Conservation (phyloP, 78 protist species). For the Chrysochromulina parva region DNA sequence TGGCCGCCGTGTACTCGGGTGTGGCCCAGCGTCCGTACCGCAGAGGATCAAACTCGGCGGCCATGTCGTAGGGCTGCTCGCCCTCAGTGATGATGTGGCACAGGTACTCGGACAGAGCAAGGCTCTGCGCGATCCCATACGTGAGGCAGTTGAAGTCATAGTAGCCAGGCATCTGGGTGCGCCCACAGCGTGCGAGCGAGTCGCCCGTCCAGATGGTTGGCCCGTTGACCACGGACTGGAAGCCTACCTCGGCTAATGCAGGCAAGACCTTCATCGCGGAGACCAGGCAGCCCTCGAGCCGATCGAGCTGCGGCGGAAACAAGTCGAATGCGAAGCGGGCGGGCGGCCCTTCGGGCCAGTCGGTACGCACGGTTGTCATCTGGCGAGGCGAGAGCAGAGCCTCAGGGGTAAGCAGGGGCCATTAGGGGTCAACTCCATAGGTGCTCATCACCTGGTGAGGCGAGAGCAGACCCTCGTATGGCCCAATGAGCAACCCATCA, state of each 20-base stretch:
- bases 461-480: neutral
- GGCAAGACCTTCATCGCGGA: neutral
- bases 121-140: conserved; percentile 29
- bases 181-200: conserved; percentile 18
- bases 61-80: conserved; percentile 28
- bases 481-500: conserved; percentile 16
- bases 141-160: conserved; percentile 16
- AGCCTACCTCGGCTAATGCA: neutral
- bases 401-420: too few relatives aligned
- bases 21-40: conserved; percentile 18
- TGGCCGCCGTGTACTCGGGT: neutral
- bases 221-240: neutral
- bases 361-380: neutral
- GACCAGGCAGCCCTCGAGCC: neutral
- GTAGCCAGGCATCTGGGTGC: conserved; percentile 7
- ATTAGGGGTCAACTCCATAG: too few relatives aligned
- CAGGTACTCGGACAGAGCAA: conserved; percentile 18
- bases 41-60: neutral
- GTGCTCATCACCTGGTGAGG: too few relatives aligned
- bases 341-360: conserved; percentile 16
- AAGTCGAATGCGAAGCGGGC: neutral
- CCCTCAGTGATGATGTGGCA: neutral
- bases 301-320: neutral
- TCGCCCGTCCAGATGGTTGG: conserved; percentile 28
- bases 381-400: too few relatives aligned